phyloP scores from a whole-genome alignment of 768 basidiomycete species.

The Cystofilobasidium ferigula region DNA sequence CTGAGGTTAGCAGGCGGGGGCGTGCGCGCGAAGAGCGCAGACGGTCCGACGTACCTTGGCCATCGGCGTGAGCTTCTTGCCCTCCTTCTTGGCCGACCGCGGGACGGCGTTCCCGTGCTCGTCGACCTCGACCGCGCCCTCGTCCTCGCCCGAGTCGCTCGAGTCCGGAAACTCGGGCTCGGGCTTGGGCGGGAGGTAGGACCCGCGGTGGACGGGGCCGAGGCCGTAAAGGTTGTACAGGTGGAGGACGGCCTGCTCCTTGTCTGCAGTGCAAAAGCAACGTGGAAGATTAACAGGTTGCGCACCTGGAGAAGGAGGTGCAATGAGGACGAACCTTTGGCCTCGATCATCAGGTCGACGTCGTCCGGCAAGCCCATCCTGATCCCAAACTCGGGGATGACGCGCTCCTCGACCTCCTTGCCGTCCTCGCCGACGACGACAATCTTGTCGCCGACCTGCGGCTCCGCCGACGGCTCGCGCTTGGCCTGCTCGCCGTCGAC shows the following conservation, averaged over 20 bases:
- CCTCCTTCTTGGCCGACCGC: neutral
- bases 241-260: slow-evolving; percentile 26
- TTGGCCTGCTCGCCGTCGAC: slow-evolving; percentile 4
- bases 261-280: slow-evolving; percentile 5
- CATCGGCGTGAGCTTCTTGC: slow-evolving; percentile 23
- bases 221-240: slow-evolving; percentile 25
- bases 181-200: slow-evolving; percentile 22
- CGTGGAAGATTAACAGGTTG: neutral
- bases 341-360: slow-evolving; percentile 39
- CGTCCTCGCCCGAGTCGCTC: slow-evolving; percentile 12
- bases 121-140: slow-evolving; percentile 9
- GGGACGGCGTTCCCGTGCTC: slow-evolving; percentile 7
- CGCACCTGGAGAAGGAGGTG: too few species aligned
- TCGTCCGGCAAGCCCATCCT: slow-evolving; percentile 7
- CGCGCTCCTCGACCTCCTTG: slow-evolving; percentile 10
- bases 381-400: slow-evolving; percentile 14
- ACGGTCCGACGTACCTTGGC: neutral
- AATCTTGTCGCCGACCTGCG: neutral
- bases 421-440: slow-evolving; percentile 6
- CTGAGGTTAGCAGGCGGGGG: too few species aligned
- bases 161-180: slow-evolving; percentile 7
- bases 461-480: neutral
- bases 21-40: neutral
- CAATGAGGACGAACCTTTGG: slow-evolving; percentile 53
- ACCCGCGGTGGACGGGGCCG: slow-evolving; percentile 13